Conservation (phyloP, 495 filamentous ascomycete genomes). For the Extremus antarcticus region DNA sequence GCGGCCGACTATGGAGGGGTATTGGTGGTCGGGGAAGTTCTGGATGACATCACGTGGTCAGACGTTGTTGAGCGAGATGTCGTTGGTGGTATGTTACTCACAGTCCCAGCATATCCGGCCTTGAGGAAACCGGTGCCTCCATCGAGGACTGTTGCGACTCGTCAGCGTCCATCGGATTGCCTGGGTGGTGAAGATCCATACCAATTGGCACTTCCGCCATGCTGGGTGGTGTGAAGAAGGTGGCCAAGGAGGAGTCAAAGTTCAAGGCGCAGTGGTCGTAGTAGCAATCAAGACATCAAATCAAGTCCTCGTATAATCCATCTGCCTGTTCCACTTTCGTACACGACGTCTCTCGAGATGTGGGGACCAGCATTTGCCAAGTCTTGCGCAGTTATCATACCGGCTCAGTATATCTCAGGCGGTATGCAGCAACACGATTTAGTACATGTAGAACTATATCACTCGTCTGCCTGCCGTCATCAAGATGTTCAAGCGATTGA, state of each 20-base stretch:
- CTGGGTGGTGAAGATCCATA: conserved; percentile 1
- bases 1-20: conserved; percentile 94
- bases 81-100: conserved; percentile 28
- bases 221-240: not conserved
- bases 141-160: conserved; percentile 68
- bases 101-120: conserved; percentile 90
- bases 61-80: not conserved
- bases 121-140: conserved; percentile 99
- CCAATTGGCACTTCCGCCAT: conserved; percentile 27
- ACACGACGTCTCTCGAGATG: too few relatives aligned
- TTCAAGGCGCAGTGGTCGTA: not conserved
- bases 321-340: too few relatives aligned
- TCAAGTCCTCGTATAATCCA: not conserved
- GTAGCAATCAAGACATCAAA: not conserved
- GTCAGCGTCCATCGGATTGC: conserved; percentile 16
- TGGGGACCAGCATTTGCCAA: too few relatives aligned
- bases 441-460: too few relatives aligned
- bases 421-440: too few relatives aligned
- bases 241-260: not conserved
- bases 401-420: too few relatives aligned
- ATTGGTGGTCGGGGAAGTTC: conserved; percentile 98
- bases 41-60: conserved; percentile 26
- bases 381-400: too few relatives aligned
- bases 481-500: too few relatives aligned
- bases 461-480: too few relatives aligned